These are phyloP conservation scores for Neckera pumila DNA, from an alignment of 225 moss, liverwort and hornwort genomes.

Conservation along the genomic window DNA sequence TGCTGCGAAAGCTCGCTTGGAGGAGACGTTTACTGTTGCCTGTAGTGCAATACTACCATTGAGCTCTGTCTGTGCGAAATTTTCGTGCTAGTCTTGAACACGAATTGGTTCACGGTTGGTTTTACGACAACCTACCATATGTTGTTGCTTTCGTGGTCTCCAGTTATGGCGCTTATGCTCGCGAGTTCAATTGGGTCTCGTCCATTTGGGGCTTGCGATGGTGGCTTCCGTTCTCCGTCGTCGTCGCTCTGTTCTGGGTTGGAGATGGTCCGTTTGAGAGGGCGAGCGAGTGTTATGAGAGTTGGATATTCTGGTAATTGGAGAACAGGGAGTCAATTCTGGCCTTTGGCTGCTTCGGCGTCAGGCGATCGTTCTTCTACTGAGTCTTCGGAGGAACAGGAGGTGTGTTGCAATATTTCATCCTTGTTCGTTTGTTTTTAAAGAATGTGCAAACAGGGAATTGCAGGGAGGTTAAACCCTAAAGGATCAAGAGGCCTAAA, in stretches of 20 bases:
- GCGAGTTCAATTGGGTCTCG: neutral
- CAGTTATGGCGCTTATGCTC: slow-evolving; percentile 10
- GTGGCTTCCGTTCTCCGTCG: neutral
- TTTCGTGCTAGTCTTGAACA: neutral
- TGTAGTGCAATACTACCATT: neutral
- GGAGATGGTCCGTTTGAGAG: neutral
- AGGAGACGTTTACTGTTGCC: neutral
- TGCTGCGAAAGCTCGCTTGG: neutral
- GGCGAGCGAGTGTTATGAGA: neutral
- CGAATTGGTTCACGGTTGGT: neutral
- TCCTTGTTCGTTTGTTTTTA: neutral
- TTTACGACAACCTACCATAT: neutral
- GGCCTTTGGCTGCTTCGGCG: neutral
- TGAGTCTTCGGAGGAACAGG: neutral
- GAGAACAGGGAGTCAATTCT: neutral
- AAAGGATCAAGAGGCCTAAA: too few relatives aligned
- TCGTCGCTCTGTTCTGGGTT: neutral
- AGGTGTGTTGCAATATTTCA: neutral
- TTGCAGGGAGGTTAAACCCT: neutral
- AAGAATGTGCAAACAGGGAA: neutral
- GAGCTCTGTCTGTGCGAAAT: neutral
- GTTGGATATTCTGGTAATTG: neutral
- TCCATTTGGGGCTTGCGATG: neutral
- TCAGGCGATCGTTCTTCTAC: neutral
- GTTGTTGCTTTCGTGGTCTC: neutral